Base-by-base conservation (phyloP, 345 rosid species). In the Cardamine chenopodiifolia region DNA sequence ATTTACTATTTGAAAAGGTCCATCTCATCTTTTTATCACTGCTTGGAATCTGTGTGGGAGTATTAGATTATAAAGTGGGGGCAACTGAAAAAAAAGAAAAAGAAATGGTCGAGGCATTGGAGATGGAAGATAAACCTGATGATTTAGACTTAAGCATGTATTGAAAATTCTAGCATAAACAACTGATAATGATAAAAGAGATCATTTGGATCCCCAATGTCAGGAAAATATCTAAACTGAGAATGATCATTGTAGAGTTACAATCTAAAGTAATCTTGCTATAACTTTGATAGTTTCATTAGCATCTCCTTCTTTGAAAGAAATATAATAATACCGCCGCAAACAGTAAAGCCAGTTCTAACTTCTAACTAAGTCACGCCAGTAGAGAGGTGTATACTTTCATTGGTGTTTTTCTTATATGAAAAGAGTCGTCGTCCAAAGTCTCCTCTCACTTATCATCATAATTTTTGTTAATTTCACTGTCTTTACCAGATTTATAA, bases 31-130 rank as follows among this genome's bases (percentile, higher is more conserved):
- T 61, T 39, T 48, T 18, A 18, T 19, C 26, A 23, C 22, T 62
- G 60, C 37, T 62, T 39, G 53, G 61, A n/a, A 22, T 49, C 5
- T 37, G 9, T 28, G 31, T 50, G 59, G 52, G 67, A 61, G 47
- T 54, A 31, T 14, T 32, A 59, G 49, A 35, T 29, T 37, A 10
- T 34, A 37, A 49, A n/a, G 5, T 20, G 50, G 42, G 55, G 64
- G 39, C 37, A 48, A 8, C 8, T 20, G 6, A 14, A 25, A 44
- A 8, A 19, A 22, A 31, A 32, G 14, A 8, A 14, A 25, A 44
- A 8, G 13, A 22, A 31, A 32, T 29, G 18, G 23, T 47, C 2
- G 35, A 70, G 8, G 45, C n/a, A 39, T 39, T 39, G 15, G 44
- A 39, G 13, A 39, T 39, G 44, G 25, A 47, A 70, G 35, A 59